Evolutionary conservation across 257 asterid species (phyloP).

Genomic region (Solanum piurae): DNA sequence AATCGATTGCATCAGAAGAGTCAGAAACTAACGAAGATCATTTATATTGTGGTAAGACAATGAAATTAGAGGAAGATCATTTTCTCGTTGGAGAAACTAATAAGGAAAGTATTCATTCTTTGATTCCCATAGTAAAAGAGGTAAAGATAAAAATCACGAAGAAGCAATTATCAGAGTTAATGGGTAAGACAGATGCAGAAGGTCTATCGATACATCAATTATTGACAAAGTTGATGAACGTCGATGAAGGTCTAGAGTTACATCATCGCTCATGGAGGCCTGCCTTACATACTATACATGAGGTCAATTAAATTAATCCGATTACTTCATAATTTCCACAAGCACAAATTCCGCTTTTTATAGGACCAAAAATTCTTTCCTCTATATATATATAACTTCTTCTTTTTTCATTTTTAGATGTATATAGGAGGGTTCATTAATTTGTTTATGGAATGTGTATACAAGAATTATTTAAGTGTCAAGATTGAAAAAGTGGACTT

Average conservation of each 20-base stretch:
- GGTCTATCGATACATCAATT: slow-evolving; percentile 27
- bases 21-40: not conserved
- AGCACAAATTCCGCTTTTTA: no score
- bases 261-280: slow-evolving; percentile 27
- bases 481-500: not conserved
- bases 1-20: not conserved
- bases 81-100: not conserved
- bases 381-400: not conserved
- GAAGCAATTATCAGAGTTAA: slow-evolving; percentile 38
- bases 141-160: slow-evolving; percentile 47
- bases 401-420: not conserved
- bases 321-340: no score
- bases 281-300: slow-evolving; percentile 42
- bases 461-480: not conserved
- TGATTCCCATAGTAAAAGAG: not conserved
- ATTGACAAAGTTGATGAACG: slow-evolving; percentile 17
- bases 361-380: no score
- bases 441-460: not conserved
- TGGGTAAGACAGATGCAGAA: slow-evolving; percentile 13
- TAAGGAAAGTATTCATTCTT: not conserved
- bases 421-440: not conserved
- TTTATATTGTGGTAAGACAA: not conserved
- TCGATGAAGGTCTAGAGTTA: slow-evolving; percentile 7
- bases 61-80: not conserved
- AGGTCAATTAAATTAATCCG: not conserved